Conservation (phyloP, 2,329 filamentous ascomycete genomes). For the Colletotrichum sp. region DNA sequence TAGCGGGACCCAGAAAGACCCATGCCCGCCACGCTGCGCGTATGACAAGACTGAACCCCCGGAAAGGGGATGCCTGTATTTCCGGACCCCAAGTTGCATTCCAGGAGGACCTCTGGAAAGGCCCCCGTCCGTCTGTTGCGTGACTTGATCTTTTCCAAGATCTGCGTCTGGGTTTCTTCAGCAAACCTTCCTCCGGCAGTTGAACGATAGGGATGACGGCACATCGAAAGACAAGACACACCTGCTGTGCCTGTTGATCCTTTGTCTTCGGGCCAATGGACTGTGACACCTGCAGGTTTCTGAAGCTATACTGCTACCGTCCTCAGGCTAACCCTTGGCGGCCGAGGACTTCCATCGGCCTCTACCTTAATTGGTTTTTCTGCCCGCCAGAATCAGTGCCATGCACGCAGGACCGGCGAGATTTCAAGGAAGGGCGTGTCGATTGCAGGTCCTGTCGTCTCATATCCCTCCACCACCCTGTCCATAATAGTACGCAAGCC, state of each 20-base stretch:
- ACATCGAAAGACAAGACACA: neutral
- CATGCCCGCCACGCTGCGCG: neutral
- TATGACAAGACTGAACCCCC: neutral
- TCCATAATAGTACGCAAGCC: neutral
- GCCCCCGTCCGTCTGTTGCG: neutral
- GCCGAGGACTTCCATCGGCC: neutral
- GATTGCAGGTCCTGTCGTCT: neutral
- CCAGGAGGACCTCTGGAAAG: neutral
- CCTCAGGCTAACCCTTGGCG: neutral
- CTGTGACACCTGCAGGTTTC: neutral
- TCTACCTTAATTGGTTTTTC: neutral
- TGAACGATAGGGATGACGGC: neutral
- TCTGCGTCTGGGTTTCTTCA: neutral
- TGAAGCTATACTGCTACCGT: neutral
- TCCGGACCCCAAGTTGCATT: neutral
- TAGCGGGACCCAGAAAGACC: neutral
- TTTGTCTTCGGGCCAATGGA: neutral
- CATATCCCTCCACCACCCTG: neutral
- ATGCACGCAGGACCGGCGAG: neutral
- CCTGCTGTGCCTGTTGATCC: constrained; percentile 2
- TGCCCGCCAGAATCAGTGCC: neutral
- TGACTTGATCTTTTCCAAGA: neutral
- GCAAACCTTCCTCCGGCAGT: neutral
- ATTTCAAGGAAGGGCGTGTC: neutral
- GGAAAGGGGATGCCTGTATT: neutral